Evolutionary conservation across 805 yeast genomes (phyloP), one percentile per base, ranked within the genome.

Genomic region (Pichia cabralensis): DNA sequence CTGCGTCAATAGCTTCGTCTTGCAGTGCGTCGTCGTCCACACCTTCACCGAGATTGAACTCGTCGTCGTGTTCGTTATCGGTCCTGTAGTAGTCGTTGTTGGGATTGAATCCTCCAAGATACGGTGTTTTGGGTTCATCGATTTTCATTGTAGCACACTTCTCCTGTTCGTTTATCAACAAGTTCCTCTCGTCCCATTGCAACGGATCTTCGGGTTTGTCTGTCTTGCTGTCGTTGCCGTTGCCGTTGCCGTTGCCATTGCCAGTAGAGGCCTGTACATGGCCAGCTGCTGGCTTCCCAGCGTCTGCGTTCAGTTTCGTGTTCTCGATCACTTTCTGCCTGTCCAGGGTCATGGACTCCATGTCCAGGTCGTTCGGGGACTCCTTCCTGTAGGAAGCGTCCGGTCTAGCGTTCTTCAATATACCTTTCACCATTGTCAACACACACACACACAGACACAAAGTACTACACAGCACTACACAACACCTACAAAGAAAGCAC

Each of bases 101-200:
- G 38, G 92, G 88, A 48, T 80, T 77, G 19, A 83, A 80, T 1
- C 95, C 94, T 9, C 92, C 94, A 52, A 83, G 94, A 49, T 80
- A 88, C 5, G 96, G 96, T 1, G 96, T 88, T 63, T 88, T 88
- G 16, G 96, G 96, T 55, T 88, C 96, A 50, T 84, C 94, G 28
- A 88, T 84, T 47, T 77, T 76, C 85, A 79, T 78, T 20, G 83
- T 78, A 16, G 85, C 71, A 9, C 68, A 57, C 55, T 74, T 74
- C 46, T 80, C 83, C 52, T 74, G 81, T 51, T 86, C 94, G 4
- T 83, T 69, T n/a, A 71, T 54, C 33, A 69, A 71, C 35, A 88
- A 56, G 49, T 88, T 88, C 41, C 76, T 64, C 45, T 82, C 88
- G 52, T 88, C 94, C 96, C 96, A 88, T 51, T 76, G 69, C 45